phyloP scores from a whole-genome alignment of 768 basidiomycete species.

The Amanita subjunquillea region DNA sequence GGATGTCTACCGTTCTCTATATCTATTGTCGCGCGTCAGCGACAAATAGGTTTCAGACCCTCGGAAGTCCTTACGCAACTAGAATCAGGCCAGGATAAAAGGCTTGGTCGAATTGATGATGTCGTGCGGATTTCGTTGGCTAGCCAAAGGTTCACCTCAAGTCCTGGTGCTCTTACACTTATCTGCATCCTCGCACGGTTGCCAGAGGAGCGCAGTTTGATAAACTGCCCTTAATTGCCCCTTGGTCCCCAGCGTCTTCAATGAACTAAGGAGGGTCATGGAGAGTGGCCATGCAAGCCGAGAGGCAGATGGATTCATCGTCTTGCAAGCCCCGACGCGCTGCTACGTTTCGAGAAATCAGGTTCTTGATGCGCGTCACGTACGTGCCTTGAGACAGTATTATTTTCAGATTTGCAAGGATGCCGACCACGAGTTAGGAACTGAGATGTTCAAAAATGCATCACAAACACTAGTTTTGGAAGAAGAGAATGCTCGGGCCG shows the following conservation, averaged over 20 bases:
- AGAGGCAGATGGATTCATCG: neutral
- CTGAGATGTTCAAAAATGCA: neutral
- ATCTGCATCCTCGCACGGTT: neutral
- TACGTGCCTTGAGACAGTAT: neutral
- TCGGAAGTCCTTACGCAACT: neutral
- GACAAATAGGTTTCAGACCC: neutral
- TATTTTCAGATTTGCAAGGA: constrained; percentile 3
- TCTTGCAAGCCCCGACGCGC: neutral
- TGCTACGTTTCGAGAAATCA: neutral
- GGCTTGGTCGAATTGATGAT: neutral
- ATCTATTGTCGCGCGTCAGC: neutral
- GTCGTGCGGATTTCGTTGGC: neutral
- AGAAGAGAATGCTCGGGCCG: neutral
- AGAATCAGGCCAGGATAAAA: neutral
- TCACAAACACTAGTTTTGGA: neutral
- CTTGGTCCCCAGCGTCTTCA: neutral
- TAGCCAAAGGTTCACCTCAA: neutral
- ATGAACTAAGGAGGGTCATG: neutral
- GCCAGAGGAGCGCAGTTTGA: neutral
- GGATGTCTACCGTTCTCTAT: neutral
- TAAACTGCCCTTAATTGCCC: neutral
- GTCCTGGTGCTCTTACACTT: neutral
- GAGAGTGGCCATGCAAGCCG: constrained; percentile 1
- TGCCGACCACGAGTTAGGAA: neutral
- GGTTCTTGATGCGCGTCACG: neutral